A percentile compares a stretch with the other conserved stretches of the same genome.
phyloP scores from a whole-genome alignment of 225 moss, liverwort and hornwort species.

The Neckera pumila region DNA sequence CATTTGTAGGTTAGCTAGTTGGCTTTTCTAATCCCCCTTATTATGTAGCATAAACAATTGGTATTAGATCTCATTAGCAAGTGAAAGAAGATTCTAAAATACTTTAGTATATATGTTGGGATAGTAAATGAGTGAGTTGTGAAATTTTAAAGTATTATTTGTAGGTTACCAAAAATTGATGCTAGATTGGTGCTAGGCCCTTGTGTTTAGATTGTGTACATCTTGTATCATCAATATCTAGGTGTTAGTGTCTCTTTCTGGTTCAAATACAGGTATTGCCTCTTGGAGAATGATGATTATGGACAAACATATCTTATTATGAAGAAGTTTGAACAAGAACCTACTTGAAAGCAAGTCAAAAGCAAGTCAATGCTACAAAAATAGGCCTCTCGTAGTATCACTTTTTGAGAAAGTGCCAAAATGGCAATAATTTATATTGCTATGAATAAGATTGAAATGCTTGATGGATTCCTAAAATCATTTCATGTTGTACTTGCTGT shows the following conservation, averaged over 20 bases:
- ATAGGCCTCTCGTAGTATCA: neutral
- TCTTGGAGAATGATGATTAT: neutral
- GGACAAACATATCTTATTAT: neutral
- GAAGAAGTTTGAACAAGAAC: neutral
- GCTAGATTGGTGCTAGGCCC: fast-evolving
- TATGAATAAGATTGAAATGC: neutral
- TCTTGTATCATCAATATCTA: neutral
- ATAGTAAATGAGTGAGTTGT: fast-evolving
- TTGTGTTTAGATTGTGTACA: neutral
- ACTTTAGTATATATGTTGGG: neutral
- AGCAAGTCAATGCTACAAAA: fast-evolving
- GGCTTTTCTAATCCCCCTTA: fast-evolving
- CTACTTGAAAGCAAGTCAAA: fast-evolving
- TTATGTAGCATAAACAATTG: neutral
- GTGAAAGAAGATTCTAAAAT: neutral
- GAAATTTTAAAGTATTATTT: neutral
- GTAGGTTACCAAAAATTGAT: neutral
- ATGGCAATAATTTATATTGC: neutral
- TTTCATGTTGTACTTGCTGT: neutral
- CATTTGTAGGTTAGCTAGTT: fast-evolving
- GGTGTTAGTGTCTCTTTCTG: neutral
- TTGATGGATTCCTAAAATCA: neutral
- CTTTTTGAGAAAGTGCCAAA: neutral
- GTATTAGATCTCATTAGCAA: neutral
- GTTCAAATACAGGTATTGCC: neutral